These are phyloP conservation scores for Pecoramyces ruminantium DNA, from an alignment of 192 early-diverging fungal genomes.

Conservation along the genomic window DNA sequence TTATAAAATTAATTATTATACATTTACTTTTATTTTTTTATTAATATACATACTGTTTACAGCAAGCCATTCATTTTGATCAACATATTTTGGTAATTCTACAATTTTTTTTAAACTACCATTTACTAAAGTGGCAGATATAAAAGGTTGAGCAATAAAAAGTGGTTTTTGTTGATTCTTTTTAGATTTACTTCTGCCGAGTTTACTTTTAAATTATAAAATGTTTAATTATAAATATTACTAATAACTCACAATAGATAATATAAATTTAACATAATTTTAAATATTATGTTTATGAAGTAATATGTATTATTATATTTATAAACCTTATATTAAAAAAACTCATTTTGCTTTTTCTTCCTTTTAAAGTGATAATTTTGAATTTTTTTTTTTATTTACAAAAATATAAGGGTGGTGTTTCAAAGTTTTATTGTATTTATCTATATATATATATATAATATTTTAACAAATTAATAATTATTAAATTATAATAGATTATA, in stretches of 20 bases:
- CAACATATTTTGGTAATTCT: slow-evolving; percentile 76
- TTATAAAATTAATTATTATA: slow-evolving; percentile 10
- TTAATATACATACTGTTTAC: slow-evolving; percentile 35
- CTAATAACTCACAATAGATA: no score
- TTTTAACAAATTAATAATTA: no score
- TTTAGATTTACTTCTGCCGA: neutral
- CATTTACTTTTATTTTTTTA: neutral
- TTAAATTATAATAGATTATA: no score
- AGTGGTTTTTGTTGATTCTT: neutral
- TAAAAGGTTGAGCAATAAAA: slow-evolving; percentile 29
- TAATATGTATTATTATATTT: neutral
- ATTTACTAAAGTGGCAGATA: slow-evolving; percentile 67
- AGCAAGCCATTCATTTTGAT: slow-evolving; percentile 85
- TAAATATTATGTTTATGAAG: no score
- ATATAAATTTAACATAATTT: neutral
- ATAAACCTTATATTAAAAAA: neutral
- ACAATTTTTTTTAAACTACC: slow-evolving; percentile 83
- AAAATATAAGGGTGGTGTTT: neutral
- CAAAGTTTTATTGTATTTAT: no score
- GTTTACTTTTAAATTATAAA: no score
- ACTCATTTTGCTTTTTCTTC: neutral
- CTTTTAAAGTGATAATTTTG: neutral
- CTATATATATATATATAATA: no score
- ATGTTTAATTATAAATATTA: no score
- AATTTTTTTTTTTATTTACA: neutral